Evolutionary conservation across 2,329 filamentous ascomycete genomes (phyloP), one percentile per base, ranked within the genome.

Genomic region (Didymella lethalis): DNA sequence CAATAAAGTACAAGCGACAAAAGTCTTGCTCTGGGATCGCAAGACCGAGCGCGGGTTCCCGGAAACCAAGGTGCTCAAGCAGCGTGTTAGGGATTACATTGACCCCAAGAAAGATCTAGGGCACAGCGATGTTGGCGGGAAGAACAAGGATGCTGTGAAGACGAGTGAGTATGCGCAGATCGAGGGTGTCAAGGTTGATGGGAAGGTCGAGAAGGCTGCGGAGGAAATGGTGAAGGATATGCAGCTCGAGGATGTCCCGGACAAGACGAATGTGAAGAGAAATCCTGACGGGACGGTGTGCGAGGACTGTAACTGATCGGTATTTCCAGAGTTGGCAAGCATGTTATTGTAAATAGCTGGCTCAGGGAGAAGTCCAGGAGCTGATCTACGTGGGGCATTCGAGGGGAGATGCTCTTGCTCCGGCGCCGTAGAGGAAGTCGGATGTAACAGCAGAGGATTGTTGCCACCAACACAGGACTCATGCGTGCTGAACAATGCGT

Each of bases 61-160:
- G 79, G 93, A 97, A 80, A 93, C 91, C 2, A 97, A 97, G 78
- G 89, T 94, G 66, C 84, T 97, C 43, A 97, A 98, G 80, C 88
- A 92, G 59, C 84, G 89, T 16, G 87, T 97, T 5, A 83, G 94
- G 57, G 91, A 97, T 79, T 83, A 91, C 50, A 88, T 97, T 67
- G 89, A 95, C 70, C 94, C 93, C 0, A 82, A 81, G 0, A 84
- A 90, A 62, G 85, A 94, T 71, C 80, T 97, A 52, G 94, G 94
- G 0, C 94, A 98, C 62, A 83, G 81, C 38, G 82, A 84, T 62
- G 77, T 68, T 45, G 66, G 71, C 46, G 73, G 75, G 6, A 79
- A 78, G 64, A 76, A 77, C 59, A 73, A 72, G 43, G 57, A 53
- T 16, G 50, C 38, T 10, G 54, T 48, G 61, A 75, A 75, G 55